Evolutionary conservation across 352 stramenopile genomes (phyloP), one percentile per base, ranked within the genome.

Genomic region (Pythium pyrilobum): DNA sequence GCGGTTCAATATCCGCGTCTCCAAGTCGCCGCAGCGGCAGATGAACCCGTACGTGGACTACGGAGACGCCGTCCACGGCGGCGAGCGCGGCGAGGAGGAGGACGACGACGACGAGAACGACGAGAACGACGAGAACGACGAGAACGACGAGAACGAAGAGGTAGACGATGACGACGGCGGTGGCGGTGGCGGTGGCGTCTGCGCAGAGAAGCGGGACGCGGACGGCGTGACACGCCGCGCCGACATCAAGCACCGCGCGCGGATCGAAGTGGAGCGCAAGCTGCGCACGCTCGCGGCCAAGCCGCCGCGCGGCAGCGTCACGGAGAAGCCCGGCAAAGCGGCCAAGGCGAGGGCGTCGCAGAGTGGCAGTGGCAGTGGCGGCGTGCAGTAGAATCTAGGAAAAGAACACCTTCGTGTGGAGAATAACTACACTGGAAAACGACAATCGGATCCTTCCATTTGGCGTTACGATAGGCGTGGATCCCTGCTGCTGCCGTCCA

Each of bases 1-100:
- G 43, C 75, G 74, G 28, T 91, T 81, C 70, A 94, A 94, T 50
- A 69, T 91, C 18, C 79, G 83, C 50, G 74, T 91, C n/a, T 71
- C 63, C 9, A 61, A 62, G 28, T 67, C 48, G 10, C 62, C 64
- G 15, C 67, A 84, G 47, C 75, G 70, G 3, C 71, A 66, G 10
- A 77, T 85, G 71, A 88, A 88, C 39, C 77, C 79, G 56, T 90
- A 87, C 52, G 55, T 77, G n/a, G 69, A 62, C 15, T 44, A 45
- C 38, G 54, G 28, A 18, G 23, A 28, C 9, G 16, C 34, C 10
- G 51, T 31, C 5, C 27, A 45, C 16, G 55, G 59, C 16, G 62
- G 65, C 10, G 50, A 59, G 3, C 16, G 34, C 15, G 60, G 70
- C 5, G 69, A 65, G 16, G 43, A 69, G 1, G 56, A 74, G 0